Percentiles rank a stretch among this genome's conserved stretches.
These are phyloP conservation scores for Neurospora cerealis DNA, from an alignment of 495 filamentous ascomycete genomes.

Conservation along the genomic window DNA sequence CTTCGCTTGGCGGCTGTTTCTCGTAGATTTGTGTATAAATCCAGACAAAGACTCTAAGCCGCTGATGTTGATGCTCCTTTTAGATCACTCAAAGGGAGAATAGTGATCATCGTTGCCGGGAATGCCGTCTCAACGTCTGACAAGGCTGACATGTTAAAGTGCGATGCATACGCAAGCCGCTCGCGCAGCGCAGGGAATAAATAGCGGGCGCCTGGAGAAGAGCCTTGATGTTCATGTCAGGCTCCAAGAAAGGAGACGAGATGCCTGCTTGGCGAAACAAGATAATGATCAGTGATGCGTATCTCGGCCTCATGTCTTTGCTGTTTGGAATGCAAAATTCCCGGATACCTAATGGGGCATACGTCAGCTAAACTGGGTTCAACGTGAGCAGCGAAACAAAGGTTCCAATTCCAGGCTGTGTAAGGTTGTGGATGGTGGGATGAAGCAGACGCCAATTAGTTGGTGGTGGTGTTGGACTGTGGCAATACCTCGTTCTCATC, in stretches of 20 bases:
- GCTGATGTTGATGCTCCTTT: neutral
- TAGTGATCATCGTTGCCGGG: neutral
- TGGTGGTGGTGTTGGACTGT: neutral
- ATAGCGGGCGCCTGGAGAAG: neutral
- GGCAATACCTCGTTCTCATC: neutral
- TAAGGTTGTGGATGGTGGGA: neutral
- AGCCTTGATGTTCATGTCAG: neutral
- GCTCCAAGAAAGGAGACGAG: constrained; percentile 7
- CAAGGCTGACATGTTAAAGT: neutral
- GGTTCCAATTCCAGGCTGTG: neutral
- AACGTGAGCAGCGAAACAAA: neutral
- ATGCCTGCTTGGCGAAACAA: constrained; percentile 23
- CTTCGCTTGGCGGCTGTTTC: neutral
- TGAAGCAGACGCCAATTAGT: neutral
- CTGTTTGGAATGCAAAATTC: neutral
- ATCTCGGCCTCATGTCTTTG: neutral
- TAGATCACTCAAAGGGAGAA: neutral
- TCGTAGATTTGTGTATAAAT: neutral
- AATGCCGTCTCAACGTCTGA: neutral
- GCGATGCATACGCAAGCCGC: constrained; percentile 22
- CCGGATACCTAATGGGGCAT: neutral
- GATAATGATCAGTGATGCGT: neutral
- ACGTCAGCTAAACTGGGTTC: neutral
- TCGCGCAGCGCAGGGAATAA: constrained; percentile 6
- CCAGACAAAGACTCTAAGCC: neutral